Conservation (phyloP, 139 green algal species). For the Coccomyxa sp. region DNA sequence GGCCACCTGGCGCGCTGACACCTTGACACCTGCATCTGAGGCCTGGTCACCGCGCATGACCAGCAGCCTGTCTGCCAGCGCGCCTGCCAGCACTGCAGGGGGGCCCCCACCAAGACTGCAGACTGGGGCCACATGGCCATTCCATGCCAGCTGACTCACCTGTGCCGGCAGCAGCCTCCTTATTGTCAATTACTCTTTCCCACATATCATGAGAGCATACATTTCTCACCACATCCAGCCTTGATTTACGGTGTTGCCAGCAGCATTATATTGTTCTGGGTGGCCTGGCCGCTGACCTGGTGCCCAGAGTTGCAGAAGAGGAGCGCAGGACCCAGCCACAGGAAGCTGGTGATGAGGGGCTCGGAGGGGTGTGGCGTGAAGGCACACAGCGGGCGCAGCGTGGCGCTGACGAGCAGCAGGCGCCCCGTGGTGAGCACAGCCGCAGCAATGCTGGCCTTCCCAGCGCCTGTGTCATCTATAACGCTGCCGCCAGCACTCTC, state of each 20-base stretch:
- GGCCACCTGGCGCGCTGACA: conserved; percentile 16
- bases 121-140: conserved; percentile 31
- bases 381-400: conserved; percentile 25
- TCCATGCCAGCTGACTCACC: conserved; percentile 39
- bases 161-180: conserved; percentile 2
- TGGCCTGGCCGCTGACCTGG: conserved; percentile 16
- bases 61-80: conserved; percentile 47
- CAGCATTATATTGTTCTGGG: too few relatives aligned
- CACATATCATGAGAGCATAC: not conserved
- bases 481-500: conserved; percentile 1
- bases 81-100: conserved; percentile 25
- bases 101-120: conserved; percentile 26
- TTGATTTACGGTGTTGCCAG: not conserved
- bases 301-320: conserved; percentile 28
- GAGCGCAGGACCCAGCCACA: conserved; percentile 50
- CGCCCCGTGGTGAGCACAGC: conserved; percentile 41
- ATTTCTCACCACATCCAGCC: not conserved
- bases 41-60: conserved; percentile 1
- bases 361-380: not conserved
- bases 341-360: conserved; percentile 23
- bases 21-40: not conserved
- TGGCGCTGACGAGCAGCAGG: conserved; percentile 33
- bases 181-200: not conserved
- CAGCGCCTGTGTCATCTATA: conserved; percentile 5
- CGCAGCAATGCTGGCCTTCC: conserved; percentile 2